phyloP scores from a whole-genome alignment of 345 rosid genomes.

The Melastoma malabathricum region DNA sequence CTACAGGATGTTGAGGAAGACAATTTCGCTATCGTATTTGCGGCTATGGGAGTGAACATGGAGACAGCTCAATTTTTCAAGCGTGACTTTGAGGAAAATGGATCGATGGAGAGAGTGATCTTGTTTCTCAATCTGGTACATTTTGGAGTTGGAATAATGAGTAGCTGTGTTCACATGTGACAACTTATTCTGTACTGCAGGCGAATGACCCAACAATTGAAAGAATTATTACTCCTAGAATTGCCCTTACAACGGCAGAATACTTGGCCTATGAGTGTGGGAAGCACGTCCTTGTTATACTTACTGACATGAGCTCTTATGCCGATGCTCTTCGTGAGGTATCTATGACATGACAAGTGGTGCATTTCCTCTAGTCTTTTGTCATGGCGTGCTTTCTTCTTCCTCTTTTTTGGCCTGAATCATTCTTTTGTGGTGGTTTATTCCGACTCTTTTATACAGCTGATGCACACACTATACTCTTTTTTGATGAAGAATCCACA shows the following conservation, averaged over 20 bases:
- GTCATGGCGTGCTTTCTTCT: not conserved
- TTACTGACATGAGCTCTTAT: conserved; percentile 95
- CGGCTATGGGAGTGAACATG: conserved; percentile 99
- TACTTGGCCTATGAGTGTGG: conserved; percentile 96
- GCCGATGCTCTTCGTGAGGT: conserved; percentile 99
- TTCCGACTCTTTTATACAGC: too few relatives aligned
- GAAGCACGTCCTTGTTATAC: conserved; percentile 93
- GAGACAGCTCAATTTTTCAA: conserved; percentile 97
- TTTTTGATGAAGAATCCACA: too few relatives aligned
- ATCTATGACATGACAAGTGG: conserved; percentile 12
- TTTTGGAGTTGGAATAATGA: conserved; percentile 2
- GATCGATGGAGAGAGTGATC: conserved; percentile 97
- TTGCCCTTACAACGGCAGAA: conserved; percentile 93
- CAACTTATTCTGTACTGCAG: conserved; percentile 21
- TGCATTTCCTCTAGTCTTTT: too few relatives aligned
- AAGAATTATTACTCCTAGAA: conserved; percentile 93
- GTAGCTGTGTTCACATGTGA: not conserved
- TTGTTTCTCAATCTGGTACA: conserved; percentile 79
- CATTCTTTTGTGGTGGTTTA: too few relatives aligned
- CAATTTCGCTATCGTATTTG: conserved; percentile 95
- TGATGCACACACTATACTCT: too few relatives aligned
- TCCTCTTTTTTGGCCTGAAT: not conserved
- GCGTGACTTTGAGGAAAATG: conserved; percentile 96
- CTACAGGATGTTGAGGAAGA: conserved; percentile 70
- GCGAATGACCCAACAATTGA: conserved; percentile 97